Evolutionary conservation across 495 filamentous ascomycete species (phyloP).

Genomic region (Neurospora sp.): DNA sequence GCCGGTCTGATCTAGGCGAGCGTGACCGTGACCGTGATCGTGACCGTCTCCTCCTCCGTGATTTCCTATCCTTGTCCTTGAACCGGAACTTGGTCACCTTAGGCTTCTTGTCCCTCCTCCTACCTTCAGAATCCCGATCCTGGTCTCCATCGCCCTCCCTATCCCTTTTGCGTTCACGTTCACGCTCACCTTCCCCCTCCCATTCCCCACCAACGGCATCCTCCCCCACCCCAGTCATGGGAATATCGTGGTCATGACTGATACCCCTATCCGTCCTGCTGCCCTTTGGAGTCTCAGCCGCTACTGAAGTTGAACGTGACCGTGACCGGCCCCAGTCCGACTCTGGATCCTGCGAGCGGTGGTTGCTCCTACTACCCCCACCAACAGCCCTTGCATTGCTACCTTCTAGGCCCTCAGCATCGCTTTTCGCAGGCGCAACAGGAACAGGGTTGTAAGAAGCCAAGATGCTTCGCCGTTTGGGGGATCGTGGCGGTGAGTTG

Average conservation of each 20-base stretch:
- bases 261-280: neutral
- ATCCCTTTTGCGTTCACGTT: neutral
- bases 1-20: neutral
- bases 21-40: neutral
- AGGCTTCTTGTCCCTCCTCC: constrained; percentile 1
- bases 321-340: neutral
- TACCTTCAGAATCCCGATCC: neutral
- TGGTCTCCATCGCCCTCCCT: neutral
- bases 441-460: constrained; percentile 31
- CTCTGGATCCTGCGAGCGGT: neutral
- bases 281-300: neutral
- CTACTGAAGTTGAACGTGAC: neutral
- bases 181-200: constrained; percentile 9
- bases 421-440: neutral
- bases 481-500: constrained; percentile 22
- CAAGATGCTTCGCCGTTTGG: constrained; percentile 36
- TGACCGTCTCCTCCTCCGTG: constrained; percentile 5
- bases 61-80: constrained; percentile 30
- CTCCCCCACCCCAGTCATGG: neutral
- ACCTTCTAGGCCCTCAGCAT: neutral
- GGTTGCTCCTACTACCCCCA: neutral
- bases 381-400: neutral
- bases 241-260: neutral
- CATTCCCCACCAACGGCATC: constrained; percentile 1
- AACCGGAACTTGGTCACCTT: constrained; percentile 48